Evolutionary conservation across 139 green algal species (phyloP).

Genomic region (Chlamydomonas eustigma): DNA sequence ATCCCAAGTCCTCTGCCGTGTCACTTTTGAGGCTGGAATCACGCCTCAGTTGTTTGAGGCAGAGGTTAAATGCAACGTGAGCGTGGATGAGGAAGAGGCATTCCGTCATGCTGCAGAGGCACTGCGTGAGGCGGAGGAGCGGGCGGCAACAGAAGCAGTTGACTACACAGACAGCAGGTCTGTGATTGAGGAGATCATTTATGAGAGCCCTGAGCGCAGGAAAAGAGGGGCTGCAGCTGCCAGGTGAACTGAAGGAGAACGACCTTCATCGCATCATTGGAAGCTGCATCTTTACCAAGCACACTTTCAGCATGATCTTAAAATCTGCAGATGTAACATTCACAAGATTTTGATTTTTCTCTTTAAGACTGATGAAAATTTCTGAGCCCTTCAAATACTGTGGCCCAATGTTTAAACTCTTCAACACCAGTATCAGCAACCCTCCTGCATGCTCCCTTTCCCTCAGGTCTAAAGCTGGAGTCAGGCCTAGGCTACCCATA

Average conservation of each 20-base stretch:
- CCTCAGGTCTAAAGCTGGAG: not conserved
- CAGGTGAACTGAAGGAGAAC: no score
- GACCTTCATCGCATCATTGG: no score
- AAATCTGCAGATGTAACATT: no score
- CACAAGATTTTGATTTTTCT: no score
- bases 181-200: conserved; percentile 24
- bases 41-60: conserved; percentile 28
- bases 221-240: not conserved
- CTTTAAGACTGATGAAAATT: no score
- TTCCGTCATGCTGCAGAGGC: conserved; percentile 5
- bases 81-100: conserved; percentile 28
- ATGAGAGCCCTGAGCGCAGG: conserved; percentile 6
- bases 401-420: no score
- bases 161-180: conserved; percentile 18
- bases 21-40: conserved; percentile 21
- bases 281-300: no score
- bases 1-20: conserved; percentile 18
- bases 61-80: conserved; percentile 16
- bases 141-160: not conserved
- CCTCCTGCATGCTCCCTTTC: no score
- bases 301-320: no score
- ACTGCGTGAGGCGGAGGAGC: conserved; percentile 4
- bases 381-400: no score
- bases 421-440: no score
- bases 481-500: conserved; percentile 27